These are phyloP conservation scores for Niveomyces coronatus DNA, from an alignment of 2,329 filamentous ascomycete genomes.

Conservation along the genomic window DNA sequence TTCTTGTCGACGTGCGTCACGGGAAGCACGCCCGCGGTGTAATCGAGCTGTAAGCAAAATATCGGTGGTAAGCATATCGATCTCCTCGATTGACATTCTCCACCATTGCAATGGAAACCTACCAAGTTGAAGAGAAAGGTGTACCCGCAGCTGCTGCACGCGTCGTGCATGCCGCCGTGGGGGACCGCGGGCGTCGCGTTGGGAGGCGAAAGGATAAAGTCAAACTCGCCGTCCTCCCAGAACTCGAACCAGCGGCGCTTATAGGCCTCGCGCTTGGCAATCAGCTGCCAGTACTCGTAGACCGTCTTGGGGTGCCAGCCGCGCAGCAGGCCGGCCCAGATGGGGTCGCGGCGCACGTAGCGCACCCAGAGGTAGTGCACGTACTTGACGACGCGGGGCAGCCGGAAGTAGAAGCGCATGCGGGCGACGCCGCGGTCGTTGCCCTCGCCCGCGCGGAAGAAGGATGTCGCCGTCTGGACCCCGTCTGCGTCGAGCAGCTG, in stretches of 20 bases:
- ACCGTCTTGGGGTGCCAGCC: slow-evolving; percentile 66
- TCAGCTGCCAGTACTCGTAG: slow-evolving; percentile 73
- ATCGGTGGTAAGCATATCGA: background rate
- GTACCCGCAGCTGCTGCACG: slow-evolving; percentile 79
- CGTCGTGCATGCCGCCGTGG: slow-evolving; percentile 76
- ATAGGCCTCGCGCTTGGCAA: slow-evolving; percentile 66
- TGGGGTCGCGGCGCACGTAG: slow-evolving; percentile 62
- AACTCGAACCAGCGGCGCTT: slow-evolving; percentile 72
- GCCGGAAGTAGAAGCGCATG: slow-evolving; percentile 61
- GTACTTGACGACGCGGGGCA: slow-evolving; percentile 67
- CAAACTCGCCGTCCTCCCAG: slow-evolving; percentile 65
- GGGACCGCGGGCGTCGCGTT: slow-evolving; percentile 87
- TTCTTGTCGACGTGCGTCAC: slow-evolving; percentile 71
- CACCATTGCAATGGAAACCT: slow-evolving; percentile 22
- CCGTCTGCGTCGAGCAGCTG: slow-evolving; percentile 80
- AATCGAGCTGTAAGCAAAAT: slow-evolving; percentile 64
- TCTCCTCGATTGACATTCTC: background rate
- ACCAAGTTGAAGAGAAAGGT: slow-evolving; percentile 89
- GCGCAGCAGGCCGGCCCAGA: slow-evolving; percentile 70
- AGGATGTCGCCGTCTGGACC: slow-evolving; percentile 66
- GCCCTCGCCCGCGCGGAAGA: slow-evolving; percentile 67
- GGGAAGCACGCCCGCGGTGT: slow-evolving; percentile 71
- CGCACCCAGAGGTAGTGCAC: slow-evolving; percentile 86
- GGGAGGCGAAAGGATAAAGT: slow-evolving; percentile 73
- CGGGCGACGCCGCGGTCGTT: slow-evolving; percentile 69